Percentiles rank a stretch among this genome's conserved stretches.
These are phyloP conservation scores for Eutrema japonicum DNA, from an alignment of 345 rosid genomes.

Conservation along the genomic window DNA sequence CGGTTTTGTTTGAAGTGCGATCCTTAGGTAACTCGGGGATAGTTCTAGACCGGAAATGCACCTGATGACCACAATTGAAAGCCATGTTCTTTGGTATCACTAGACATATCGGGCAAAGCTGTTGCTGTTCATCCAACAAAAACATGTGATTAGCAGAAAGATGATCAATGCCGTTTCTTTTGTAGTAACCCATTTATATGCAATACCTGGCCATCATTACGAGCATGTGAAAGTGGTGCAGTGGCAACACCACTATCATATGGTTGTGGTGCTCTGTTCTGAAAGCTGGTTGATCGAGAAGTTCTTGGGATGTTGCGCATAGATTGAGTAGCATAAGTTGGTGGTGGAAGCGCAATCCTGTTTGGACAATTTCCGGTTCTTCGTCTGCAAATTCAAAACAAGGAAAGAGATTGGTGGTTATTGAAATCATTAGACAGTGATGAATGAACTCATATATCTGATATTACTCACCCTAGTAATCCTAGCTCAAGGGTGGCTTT, in stretches of 20 bases:
- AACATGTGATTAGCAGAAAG: background rate
- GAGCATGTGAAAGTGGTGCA: slow-evolving; percentile 44
- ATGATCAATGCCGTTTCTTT: background rate
- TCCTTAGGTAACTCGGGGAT: slow-evolving; percentile 3
- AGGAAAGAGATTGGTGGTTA: slow-evolving; percentile 2
- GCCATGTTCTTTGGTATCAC: slow-evolving; percentile 74
- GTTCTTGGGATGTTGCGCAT: slow-evolving; percentile 48
- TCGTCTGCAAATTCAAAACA: slow-evolving; percentile 44
- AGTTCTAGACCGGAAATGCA: background rate
- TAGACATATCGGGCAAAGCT: slow-evolving; percentile 84
- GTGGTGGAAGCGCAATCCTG: slow-evolving; percentile 82
- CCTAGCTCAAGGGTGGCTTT: slow-evolving; percentile 85
- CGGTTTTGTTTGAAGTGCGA: background rate
- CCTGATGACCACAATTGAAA: slow-evolving; percentile 88
- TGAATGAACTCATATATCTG: background rate
- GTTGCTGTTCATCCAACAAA: slow-evolving; percentile 21
- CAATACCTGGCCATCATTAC: slow-evolving; percentile 64
- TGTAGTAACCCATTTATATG: background rate
- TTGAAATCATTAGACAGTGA: slow-evolving; percentile 1
- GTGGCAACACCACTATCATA: slow-evolving; percentile 37
- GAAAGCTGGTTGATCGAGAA: slow-evolving; percentile 47
- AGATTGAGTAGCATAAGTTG: slow-evolving; percentile 52
- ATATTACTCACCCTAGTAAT: slow-evolving; percentile 63
- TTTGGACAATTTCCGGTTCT: slow-evolving; percentile 54
- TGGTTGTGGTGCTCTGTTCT: slow-evolving; percentile 33